Evolutionary conservation across 345 rosid genomes (phyloP).

Genomic region (Stellera chamaejasme): DNA sequence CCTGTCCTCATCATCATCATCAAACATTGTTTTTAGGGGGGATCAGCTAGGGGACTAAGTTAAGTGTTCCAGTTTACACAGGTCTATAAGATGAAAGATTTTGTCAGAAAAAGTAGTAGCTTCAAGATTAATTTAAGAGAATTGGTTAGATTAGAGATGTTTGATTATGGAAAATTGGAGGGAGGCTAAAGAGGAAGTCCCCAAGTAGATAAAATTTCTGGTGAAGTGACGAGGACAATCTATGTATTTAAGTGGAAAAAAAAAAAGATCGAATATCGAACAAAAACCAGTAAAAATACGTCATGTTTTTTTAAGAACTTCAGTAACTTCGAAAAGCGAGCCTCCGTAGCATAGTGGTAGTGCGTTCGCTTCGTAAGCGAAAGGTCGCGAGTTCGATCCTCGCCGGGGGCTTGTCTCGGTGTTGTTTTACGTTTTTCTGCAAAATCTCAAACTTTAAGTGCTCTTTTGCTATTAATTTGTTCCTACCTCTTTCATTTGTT

Average conservation of each 20-base stretch:
- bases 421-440: too few species aligned
- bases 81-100: neutral
- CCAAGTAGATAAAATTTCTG: neutral
- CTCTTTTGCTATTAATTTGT: too few species aligned
- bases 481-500: too few species aligned
- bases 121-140: constrained; percentile 7
- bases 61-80: neutral
- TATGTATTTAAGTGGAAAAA: too few species aligned
- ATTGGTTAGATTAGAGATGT: neutral
- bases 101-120: constrained; percentile 10
- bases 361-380: constrained; percentile 99
- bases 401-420: constrained; percentile 41
- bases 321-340: neutral
- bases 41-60: neutral
- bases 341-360: constrained; percentile 99
- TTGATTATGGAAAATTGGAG: constrained; percentile 4
- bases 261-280: too few species aligned
- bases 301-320: too few species aligned
- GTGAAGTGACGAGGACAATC: neutral
- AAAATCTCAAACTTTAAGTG: too few species aligned
- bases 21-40: constrained; percentile 15
- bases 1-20: neutral
- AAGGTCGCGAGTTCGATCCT: constrained; percentile 99
- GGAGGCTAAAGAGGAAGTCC: neutral
- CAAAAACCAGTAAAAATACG: too few species aligned